These are phyloP conservation scores for Kwoniella sp. DNA, from an alignment of 768 basidiomycete species.

Conservation along the genomic window DNA sequence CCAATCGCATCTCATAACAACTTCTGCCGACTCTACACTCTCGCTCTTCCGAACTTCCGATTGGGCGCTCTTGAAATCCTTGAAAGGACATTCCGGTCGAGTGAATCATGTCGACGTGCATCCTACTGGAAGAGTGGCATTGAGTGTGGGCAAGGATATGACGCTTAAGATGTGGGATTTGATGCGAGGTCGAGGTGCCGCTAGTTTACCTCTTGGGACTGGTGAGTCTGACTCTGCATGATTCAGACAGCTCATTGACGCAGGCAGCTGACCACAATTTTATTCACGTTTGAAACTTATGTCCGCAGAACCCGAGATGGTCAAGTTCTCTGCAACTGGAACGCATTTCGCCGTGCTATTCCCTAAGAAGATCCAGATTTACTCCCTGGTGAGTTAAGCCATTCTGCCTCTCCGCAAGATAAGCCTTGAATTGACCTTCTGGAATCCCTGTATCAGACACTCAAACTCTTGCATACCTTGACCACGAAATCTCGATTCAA, in stretches of 20 bases:
- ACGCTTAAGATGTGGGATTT: slow-evolving; percentile 98
- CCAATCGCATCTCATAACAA: slow-evolving; percentile 83
- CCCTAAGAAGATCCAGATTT: slow-evolving; percentile 75
- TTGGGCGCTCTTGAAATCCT: slow-evolving; percentile 81
- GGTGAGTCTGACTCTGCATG: slow-evolving; percentile 60
- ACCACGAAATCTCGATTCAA: slow-evolving; percentile 81
- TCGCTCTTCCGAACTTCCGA: slow-evolving; percentile 89
- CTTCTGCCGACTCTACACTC: slow-evolving; percentile 89
- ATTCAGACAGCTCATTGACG: too few species aligned
- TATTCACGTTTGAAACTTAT: too few species aligned
- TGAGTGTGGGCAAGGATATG: slow-evolving; percentile 87
- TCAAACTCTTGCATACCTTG: slow-evolving; percentile 73
- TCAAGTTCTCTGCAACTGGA: slow-evolving; percentile 81
- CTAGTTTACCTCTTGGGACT: slow-evolving; percentile 84
- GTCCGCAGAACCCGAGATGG: slow-evolving; percentile 79
- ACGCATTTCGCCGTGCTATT: slow-evolving; percentile 77
- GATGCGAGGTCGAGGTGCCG: slow-evolving; percentile 87
- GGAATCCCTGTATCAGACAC: too few species aligned
- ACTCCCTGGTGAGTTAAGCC: slow-evolving; percentile 66
- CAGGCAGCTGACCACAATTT: too few species aligned
- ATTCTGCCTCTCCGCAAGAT: too few species aligned
- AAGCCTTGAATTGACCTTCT: too few species aligned
- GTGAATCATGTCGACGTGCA: slow-evolving; percentile 90
- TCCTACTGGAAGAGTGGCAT: slow-evolving; percentile 84
- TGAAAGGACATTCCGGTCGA: slow-evolving; percentile 92